A percentile compares a stretch with the other conserved stretches of the same genome.
Evolutionary conservation across 208 protist genomes (phyloP).

Genomic region (Acanthamoeba healyi): DNA sequence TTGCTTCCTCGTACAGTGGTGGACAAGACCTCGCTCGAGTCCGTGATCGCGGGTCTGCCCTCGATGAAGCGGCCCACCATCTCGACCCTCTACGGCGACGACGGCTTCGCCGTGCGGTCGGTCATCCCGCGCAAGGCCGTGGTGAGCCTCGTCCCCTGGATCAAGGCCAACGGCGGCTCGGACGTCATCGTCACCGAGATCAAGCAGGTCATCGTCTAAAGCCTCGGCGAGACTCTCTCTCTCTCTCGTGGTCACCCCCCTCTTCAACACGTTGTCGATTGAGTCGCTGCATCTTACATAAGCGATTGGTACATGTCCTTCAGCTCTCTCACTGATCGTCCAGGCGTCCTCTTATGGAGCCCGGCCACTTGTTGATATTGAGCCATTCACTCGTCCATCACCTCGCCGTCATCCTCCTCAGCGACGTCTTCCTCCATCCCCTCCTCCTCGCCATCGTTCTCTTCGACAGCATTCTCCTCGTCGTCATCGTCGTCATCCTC

Average conservation of each 20-base stretch:
- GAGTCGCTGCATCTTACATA: too few relatives aligned
- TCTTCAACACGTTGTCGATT: too few relatives aligned
- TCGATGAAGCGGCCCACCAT: conserved; percentile 75
- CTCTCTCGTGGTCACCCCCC: too few relatives aligned
- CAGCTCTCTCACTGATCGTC: background rate
- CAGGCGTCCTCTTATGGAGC: too few relatives aligned
- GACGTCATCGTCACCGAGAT: conserved; percentile 78
- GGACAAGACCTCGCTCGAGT: conserved; percentile 18
- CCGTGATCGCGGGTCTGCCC: conserved; percentile 65
- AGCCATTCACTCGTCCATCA: too few relatives aligned
- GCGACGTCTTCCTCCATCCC: background rate
- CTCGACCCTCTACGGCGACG: conserved; percentile 76
- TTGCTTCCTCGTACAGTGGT: too few relatives aligned
- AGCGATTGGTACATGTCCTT: background rate
- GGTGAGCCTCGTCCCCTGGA: conserved; percentile 73
- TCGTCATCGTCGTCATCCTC: background rate
- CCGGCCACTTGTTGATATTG: too few relatives aligned
- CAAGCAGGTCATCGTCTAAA: conserved; percentile 76
- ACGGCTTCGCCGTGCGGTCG: conserved; percentile 73
- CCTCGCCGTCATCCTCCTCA: too few relatives aligned
- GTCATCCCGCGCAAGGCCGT: conserved; percentile 71
- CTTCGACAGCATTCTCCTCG: background rate
- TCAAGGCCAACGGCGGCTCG: conserved; percentile 76
- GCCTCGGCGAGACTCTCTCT: too few relatives aligned
- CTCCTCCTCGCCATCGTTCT: background rate